Evolutionary conservation across 768 basidiomycete species (phyloP), one percentile per base, ranked within the genome.

Genomic region (Tubosaeta brunneosetosa): DNA sequence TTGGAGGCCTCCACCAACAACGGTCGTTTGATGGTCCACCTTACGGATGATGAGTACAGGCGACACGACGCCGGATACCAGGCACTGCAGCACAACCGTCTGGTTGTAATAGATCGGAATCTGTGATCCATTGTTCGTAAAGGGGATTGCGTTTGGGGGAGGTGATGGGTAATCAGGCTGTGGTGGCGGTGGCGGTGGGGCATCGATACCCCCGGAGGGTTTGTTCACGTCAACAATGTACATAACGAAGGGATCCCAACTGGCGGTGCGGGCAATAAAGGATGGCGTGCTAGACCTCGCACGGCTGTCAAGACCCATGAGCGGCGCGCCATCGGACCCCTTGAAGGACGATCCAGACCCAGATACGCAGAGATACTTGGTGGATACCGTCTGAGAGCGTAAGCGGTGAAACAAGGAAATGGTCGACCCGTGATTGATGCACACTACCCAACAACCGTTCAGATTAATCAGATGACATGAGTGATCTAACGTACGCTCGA

Each of bases 41-140:
- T 94, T 92, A 50, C 95, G 89, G 59, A 97, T 88, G 71, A 97
- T 88, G 41, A 98, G 77, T 37, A 94, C 85, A 10, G 95, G 95
- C 53, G 90, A 91, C 61, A 95, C 89, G 40, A 94, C 88, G 27
- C 94, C 95, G 3, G 95, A 95, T 1, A 89, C 89, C 58, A 95
- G 75, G 63, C 94, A 97, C 66, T 98, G 95, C 33, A 98, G 71
- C 29, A 97, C 91, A 44, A 98, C 88, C 1, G 92, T 94, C 68
- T 94, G 90, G 65, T 98, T 98, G 77, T 97, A 98, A 71, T 94
- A 92, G 52, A 98, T 86, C 16, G 93, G 87, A 44, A 91, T 92
- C 62, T 88, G 88, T 4, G 85, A 84, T 1, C 88, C 86, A 58
- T 88, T 88, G 67, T 85, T 85, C 38, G 85, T 85, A 70, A 90